A percentile compares a stretch with the other conserved stretches of the same genome.
These are phyloP conservation scores for Williopsis jadinii DNA, from an alignment of 1,139 yeast genomes.

Conservation along the genomic window DNA sequence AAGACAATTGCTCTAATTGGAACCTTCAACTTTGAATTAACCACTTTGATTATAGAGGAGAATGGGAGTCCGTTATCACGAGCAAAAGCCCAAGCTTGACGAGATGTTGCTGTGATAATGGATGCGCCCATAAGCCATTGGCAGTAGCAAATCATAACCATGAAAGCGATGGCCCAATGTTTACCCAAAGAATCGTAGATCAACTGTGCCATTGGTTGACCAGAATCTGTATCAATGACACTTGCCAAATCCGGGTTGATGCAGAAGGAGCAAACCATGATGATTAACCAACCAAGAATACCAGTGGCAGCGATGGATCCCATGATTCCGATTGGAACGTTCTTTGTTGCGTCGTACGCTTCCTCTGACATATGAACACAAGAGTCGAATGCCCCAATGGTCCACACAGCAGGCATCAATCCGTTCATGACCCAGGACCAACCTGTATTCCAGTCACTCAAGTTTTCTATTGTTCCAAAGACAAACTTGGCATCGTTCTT, in stretches of 20 bases:
- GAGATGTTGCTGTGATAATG: conserved; percentile 37
- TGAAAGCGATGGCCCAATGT: conserved; percentile 58
- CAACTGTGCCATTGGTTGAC: conserved; percentile 57
- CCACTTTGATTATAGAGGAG: conserved; percentile 39
- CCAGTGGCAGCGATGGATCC: conserved; percentile 50
- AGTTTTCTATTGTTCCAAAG: conserved; percentile 44
- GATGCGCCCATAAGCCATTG: conserved; percentile 60
- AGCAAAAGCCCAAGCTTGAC: conserved; percentile 44
- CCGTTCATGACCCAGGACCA: conserved; percentile 39
- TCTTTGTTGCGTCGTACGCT: conserved; percentile 51
- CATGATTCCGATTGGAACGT: conserved; percentile 59
- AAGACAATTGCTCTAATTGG: conserved; percentile 53
- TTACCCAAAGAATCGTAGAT: conserved; percentile 56
- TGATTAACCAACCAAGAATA: conserved; percentile 48
- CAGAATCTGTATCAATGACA: conserved; percentile 36
- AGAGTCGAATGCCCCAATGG: conserved; percentile 62
- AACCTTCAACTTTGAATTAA: conserved; percentile 41
- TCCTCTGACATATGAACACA: conserved; percentile 71
- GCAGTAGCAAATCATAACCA: conserved; percentile 47
- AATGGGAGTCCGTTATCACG: conserved; percentile 42
- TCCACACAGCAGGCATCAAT: conserved; percentile 63
- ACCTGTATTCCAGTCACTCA: conserved; percentile 66
- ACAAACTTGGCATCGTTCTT: conserved; percentile 53
- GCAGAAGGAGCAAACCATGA: conserved; percentile 46
- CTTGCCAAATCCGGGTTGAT: conserved; percentile 40